Evolutionary conservation across 2,329 filamentous ascomycete species (phyloP).

Genomic region (Zalaria obscura): DNA sequence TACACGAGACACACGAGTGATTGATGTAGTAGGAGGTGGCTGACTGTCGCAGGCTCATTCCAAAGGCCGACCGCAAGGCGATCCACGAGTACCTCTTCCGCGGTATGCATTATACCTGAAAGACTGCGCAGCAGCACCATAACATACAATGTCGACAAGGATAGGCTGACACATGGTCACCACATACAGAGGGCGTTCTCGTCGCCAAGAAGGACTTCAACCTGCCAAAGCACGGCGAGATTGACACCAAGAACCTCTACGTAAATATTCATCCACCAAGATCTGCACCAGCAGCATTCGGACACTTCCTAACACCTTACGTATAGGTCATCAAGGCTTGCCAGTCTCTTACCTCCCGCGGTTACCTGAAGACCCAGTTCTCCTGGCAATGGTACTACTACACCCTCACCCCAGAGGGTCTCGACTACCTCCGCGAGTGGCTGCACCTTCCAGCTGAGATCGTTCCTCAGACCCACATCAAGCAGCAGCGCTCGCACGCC

Average conservation of each 20-base stretch:
- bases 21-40: constrained; percentile 3
- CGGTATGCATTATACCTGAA: constrained; percentile 8
- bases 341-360: constrained; percentile 95
- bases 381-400: constrained; percentile 99
- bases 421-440: constrained; percentile 99
- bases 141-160: constrained; percentile 11
- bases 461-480: constrained; percentile 98
- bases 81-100: constrained; percentile 99
- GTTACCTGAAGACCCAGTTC: constrained; percentile 99
- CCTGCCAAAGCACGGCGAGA: constrained; percentile 91
- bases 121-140: constrained; percentile 1
- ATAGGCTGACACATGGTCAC: constrained; percentile 22
- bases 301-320: constrained; percentile 2
- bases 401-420: constrained; percentile 88
- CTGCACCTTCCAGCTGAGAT: constrained; percentile 99
- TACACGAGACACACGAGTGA: not conserved
- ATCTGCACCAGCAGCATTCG: not conserved
- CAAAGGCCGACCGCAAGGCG: constrained; percentile 99
- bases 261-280: not conserved
- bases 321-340: constrained; percentile 80
- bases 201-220: constrained; percentile 99
- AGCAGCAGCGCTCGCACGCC: constrained; percentile 98
- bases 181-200: constrained; percentile 55
- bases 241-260: constrained; percentile 80
- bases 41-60: constrained; percentile 65